A percentile compares a stretch with the other conserved stretches of the same genome.
Evolutionary conservation across 257 asterid species (phyloP).

Genomic region (Solanum lycopersicoides): DNA sequence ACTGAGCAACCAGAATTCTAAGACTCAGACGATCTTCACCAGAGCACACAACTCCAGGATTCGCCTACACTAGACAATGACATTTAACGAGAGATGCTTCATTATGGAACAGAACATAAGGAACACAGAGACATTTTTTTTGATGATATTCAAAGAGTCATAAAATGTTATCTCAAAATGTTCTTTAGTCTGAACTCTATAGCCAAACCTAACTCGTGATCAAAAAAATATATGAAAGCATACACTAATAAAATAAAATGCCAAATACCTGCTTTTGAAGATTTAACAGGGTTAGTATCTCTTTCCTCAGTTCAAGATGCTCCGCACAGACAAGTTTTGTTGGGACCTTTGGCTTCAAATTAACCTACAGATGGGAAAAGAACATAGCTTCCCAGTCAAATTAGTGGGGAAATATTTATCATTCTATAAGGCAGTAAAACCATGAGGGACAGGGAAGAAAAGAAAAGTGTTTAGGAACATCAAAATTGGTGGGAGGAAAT

Average conservation of each 20-base stretch:
- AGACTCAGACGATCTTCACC: neutral
- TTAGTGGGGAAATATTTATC: neutral
- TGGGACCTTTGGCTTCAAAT: slow-evolving; percentile 94
- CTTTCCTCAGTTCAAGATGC: slow-evolving; percentile 96
- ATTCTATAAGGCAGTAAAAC: neutral
- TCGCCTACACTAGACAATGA: neutral
- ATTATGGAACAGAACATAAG: neutral
- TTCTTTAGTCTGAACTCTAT: neutral
- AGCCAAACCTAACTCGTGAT: neutral
- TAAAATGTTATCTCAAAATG: neutral
- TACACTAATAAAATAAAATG: neutral
- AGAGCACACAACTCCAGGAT: neutral
- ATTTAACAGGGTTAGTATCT: slow-evolving; percentile 72
- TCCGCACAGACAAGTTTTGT: slow-evolving; percentile 86
- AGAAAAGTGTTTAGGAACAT: neutral
- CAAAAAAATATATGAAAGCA: neutral
- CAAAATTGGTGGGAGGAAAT: neutral
- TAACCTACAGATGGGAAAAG: slow-evolving; percentile 42
- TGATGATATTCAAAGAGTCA: neutral
- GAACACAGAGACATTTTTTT: neutral
- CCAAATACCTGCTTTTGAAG: slow-evolving; percentile 82
- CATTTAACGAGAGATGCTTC: neutral
- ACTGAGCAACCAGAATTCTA: neutral
- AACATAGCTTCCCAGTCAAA: neutral
- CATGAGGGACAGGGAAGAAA: neutral